phyloP scores from a whole-genome alignment of 805 yeast genomes.

The Brettanomyces sp. region DNA sequence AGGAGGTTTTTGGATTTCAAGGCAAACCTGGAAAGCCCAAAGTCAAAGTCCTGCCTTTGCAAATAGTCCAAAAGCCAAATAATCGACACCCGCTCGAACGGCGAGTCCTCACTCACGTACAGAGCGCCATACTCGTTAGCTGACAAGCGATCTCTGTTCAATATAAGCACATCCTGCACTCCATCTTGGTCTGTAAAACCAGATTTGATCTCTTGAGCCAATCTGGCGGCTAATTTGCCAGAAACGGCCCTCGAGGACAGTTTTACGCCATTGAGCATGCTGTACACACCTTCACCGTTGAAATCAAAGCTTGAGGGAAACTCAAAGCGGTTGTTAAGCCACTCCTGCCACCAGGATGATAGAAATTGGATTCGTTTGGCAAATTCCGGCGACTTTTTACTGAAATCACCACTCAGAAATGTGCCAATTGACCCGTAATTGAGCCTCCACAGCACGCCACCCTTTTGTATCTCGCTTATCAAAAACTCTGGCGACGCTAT shows the following conservation, averaged over 20 bases:
- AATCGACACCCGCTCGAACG: constrained; percentile 13
- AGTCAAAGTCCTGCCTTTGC: constrained; percentile 17
- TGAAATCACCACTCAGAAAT: background rate
- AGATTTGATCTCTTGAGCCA: constrained; percentile 1
- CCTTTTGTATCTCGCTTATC: constrained; percentile 18
- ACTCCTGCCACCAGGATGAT: constrained; percentile 27
- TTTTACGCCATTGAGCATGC: constrained; percentile 20
- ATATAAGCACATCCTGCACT: constrained; percentile 14
- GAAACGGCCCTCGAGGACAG: constrained; percentile 23
- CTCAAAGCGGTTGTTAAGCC: constrained; percentile 24
- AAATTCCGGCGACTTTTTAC: background rate
- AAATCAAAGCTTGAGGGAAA: constrained; percentile 16
- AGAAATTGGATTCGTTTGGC: constrained; percentile 4
- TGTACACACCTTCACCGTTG: constrained; percentile 26
- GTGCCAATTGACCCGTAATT: constrained; percentile 22
- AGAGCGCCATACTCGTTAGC: constrained; percentile 24
- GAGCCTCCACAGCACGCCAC: constrained; percentile 25
- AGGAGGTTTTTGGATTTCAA: constrained; percentile 18
- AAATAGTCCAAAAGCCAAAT: constrained; percentile 13
- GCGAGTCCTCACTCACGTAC: constrained; percentile 12
- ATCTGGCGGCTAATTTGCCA: constrained; percentile 9
- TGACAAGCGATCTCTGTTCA: constrained; percentile 24
- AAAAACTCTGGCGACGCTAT: constrained; percentile 27
- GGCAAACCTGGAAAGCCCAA: constrained; percentile 20
- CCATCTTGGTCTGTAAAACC: constrained; percentile 2